These are phyloP conservation scores for Ustilago trichophora DNA, from an alignment of 1,284 basidiomycete genomes.

Conservation along the genomic window DNA sequence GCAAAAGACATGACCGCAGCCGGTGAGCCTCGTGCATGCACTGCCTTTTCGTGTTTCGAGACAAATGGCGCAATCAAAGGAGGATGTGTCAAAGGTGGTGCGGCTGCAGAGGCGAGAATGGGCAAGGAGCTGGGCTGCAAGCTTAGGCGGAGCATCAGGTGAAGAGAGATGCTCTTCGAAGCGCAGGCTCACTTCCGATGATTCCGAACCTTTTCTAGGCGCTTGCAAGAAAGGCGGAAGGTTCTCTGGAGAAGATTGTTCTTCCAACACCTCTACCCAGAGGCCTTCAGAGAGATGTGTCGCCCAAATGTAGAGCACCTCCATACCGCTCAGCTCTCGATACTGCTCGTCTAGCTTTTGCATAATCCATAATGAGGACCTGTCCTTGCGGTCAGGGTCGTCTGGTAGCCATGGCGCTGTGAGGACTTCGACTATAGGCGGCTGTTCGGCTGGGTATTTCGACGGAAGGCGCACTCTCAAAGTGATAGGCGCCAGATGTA, in stretches of 20 bases:
- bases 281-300: conserved; percentile 31
- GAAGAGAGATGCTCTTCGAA: conserved; percentile 26
- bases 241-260: not conserved
- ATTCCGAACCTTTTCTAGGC: not conserved
- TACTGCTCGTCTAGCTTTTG: conserved; percentile 29
- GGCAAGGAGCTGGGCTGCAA: conserved; percentile 24
- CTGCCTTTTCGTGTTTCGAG: conserved; percentile 47
- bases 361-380: conserved; percentile 11
- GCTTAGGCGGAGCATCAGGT: conserved; percentile 8
- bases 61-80: conserved; percentile 50
- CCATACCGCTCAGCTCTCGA: conserved; percentile 23
- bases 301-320: conserved; percentile 45
- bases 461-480: conserved; percentile 27
- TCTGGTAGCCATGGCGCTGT: conserved; percentile 34
- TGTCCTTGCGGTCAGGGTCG: not conserved
- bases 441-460: conserved; percentile 19
- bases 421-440: conserved; percentile 24
- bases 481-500: conserved; percentile 33
- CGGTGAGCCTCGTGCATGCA: conserved; percentile 25
- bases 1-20: conserved; percentile 52
- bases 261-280: conserved; percentile 28
- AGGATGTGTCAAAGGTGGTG: conserved; percentile 34
- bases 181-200: not conserved
- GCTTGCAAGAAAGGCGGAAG: conserved; percentile 7
- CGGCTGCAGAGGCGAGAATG: conserved; percentile 37